Evolutionary conservation across 2,329 filamentous ascomycete species (phyloP).

Genomic region (Aspergillus phoenicis): DNA sequence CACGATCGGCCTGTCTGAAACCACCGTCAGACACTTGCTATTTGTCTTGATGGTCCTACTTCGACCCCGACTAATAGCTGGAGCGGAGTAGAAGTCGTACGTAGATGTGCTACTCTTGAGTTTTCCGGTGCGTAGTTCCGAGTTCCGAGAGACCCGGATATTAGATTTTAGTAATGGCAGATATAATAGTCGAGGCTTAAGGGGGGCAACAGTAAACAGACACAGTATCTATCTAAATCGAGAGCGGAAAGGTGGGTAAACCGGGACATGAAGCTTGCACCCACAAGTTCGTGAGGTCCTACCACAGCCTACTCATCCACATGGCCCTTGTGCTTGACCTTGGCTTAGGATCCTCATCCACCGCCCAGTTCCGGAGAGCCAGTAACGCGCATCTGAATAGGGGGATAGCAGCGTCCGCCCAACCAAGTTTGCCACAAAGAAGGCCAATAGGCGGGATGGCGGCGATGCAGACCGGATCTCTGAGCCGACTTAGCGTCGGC

Average conservation of each 20-base stretch:
- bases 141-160: background rate
- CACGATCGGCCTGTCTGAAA: background rate
- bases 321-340: background rate
- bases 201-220: background rate
- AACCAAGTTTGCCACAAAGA: background rate
- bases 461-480: background rate
- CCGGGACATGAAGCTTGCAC: background rate
- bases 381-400: background rate
- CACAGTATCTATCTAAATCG: background rate
- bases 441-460: background rate
- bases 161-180: background rate
- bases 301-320: background rate
- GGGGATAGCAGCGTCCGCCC: background rate
- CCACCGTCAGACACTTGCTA: background rate
- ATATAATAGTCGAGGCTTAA: background rate
- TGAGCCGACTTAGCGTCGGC: background rate
- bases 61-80: background rate
- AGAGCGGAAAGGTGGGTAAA: background rate
- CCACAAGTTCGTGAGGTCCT: background rate
- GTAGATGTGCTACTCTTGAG: background rate
- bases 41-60: background rate
- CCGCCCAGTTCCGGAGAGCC: background rate
- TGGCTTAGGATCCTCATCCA: background rate
- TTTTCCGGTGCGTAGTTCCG: background rate
- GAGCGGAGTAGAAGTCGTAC: background rate